Percentiles rank a stretch among this genome's conserved stretches.
Evolutionary conservation across 2,329 filamentous ascomycete species (phyloP).

Genomic region (Sporothrix pallida): DNA sequence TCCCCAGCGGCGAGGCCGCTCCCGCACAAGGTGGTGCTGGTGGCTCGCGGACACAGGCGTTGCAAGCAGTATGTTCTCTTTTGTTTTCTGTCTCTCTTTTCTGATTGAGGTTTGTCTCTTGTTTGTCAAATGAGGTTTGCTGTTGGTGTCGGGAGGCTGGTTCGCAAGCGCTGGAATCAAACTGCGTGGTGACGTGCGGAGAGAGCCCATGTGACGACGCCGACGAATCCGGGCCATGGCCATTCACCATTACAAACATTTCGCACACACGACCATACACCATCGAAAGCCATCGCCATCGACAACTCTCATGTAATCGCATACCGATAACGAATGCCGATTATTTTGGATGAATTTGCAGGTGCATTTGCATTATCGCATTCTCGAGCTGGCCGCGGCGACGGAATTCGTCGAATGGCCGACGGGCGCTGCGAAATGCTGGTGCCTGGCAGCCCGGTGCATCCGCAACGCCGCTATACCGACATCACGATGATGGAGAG

Average conservation of each 20-base stretch:
- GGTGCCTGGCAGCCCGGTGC: slow-evolving; percentile 15
- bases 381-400: not conserved
- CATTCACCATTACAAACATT: not conserved
- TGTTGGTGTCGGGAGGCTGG: not conserved
- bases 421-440: not conserved
- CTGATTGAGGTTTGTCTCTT: not conserved
- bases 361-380: not conserved
- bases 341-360: not conserved
- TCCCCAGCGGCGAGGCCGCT: slow-evolving; percentile 69
- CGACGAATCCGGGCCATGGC: slow-evolving; percentile 12
- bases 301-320: not conserved
- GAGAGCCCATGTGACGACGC: not conserved
- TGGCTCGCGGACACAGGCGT: slow-evolving; percentile 64
- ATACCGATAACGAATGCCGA: not conserved
- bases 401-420: not conserved
- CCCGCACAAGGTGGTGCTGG: slow-evolving; percentile 51
- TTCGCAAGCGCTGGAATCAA: not conserved
- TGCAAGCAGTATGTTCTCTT: slow-evolving; percentile 78
- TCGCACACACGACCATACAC: not conserved
- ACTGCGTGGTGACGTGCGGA: slow-evolving; percentile 13
- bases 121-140: slow-evolving; percentile 12
- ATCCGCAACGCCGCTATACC: slow-evolving; percentile 11
- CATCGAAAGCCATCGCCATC: not conserved
- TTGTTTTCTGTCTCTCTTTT: slow-evolving; percentile 50
- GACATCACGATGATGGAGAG: not conserved